These are phyloP conservation scores for Phytophthora parvispora DNA, from an alignment of 352 stramenopile genomes.

Conservation along the genomic window DNA sequence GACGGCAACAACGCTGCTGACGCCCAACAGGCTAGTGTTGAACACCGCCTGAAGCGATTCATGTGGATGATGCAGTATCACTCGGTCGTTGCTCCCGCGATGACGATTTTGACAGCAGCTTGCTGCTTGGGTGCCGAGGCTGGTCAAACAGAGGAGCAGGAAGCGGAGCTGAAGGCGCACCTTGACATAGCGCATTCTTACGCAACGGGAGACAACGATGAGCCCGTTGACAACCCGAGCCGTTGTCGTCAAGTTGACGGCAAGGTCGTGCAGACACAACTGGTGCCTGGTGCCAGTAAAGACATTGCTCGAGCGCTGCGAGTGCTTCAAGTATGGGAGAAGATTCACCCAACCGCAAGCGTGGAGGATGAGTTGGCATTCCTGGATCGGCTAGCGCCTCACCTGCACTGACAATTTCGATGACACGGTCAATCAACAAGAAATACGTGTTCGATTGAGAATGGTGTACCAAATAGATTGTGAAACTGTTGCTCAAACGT, in stretches of 20 bases:
- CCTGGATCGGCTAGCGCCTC: constrained; percentile 33
- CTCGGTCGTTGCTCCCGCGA: constrained; percentile 56
- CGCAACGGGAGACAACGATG: constrained; percentile 20
- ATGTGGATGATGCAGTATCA: constrained; percentile 80
- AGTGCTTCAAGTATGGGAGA: constrained; percentile 69
- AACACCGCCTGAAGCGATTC: constrained; percentile 63
- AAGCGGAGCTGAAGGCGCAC: constrained; percentile 38
- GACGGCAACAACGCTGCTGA: background rate
- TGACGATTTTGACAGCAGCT: constrained; percentile 61
- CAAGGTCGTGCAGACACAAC: constrained; percentile 46
- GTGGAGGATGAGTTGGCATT: constrained; percentile 52
- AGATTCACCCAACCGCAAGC: constrained; percentile 37
- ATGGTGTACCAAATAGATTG: too few species aligned
- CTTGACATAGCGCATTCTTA: constrained; percentile 49
- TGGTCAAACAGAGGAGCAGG: constrained; percentile 9
- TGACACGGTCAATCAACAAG: background rate
- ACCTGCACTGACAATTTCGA: constrained; percentile 9
- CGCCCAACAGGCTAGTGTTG: constrained; percentile 13
- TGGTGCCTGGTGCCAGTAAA: constrained; percentile 45
- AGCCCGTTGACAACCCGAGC: constrained; percentile 19
- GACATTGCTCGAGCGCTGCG: constrained; percentile 61
- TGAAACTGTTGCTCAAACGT: too few species aligned
- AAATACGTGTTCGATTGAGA: background rate
- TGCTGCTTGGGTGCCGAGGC: constrained; percentile 14
- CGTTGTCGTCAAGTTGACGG: constrained; percentile 55